Base-by-base conservation (phyloP, 108 stramenopile genomes). In the Pseudonitzschia delicatissima region DNA sequence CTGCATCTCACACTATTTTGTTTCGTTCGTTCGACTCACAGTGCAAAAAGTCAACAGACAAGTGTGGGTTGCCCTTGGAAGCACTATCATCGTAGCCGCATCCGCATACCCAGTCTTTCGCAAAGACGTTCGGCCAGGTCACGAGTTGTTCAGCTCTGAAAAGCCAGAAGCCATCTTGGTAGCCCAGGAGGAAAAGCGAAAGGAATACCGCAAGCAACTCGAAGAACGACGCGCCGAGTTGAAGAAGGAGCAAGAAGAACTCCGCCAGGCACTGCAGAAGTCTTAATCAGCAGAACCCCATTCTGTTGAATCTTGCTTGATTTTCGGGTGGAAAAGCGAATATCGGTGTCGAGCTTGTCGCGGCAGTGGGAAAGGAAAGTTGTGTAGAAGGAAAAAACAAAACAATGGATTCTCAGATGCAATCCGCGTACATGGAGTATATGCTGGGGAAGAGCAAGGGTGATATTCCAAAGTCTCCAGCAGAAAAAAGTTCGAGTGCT, bases 61-160 rank as follows among this genome's bases (percentile, higher is more conserved):
- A 69, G 55, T 76, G 25, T 76, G 67, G 67, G 80, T 77, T 32
- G 83, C 82, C 67, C 57, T 87, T 13, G 89, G 84, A 32, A 84
- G 81, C 28, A 66, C 73, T 45, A 34, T 77, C 33, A 62, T 91
- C 31, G 53, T 87, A 25, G 87, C 80, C 37, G 48, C 72, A 12
- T 86, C 79, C 49, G 86, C 86, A 26, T 59, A 86, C 44, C 90
- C 90, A 25, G 85, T 91, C 27, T 86, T 86, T 65, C 37, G 11
- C 32, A 87, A 85, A 45, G 77, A 85, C 23, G 69, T 77, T 45
- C 82, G 82, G 40, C 69, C 74, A 1, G 90, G 90, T 17, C 90
- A 91, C 85, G 90, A 91, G 64, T 67, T 87, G 39, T 91, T 91
- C 51, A 74, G 72, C 63, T 84, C 84, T 32, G 90, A 91, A 52